Conservation (phyloP, 371 early-diverging fungal species). For the Lichtheimia hyalospora region DNA sequence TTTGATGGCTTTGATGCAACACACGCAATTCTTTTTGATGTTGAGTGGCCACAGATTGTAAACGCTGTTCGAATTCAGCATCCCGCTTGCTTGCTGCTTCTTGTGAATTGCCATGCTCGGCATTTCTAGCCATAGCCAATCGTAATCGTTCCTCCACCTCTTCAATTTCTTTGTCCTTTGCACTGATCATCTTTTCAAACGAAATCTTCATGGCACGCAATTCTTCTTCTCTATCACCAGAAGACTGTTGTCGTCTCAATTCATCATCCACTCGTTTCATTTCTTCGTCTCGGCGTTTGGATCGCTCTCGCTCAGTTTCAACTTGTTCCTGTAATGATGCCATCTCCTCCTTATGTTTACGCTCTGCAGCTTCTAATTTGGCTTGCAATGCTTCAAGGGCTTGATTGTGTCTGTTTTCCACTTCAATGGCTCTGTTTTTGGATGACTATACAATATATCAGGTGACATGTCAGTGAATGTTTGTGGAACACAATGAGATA, state of each 20-base stretch:
- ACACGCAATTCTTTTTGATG: conserved; percentile 47
- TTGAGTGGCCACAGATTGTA: conserved; percentile 36
- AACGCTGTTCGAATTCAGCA: conserved; percentile 10
- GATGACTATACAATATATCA: background rate
- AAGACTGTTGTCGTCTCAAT: conserved; percentile 10
- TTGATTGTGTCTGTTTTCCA: conserved; percentile 1
- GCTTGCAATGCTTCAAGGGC: conserved; percentile 9
- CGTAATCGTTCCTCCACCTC: conserved; percentile 34
- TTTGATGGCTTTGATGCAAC: conserved; percentile 43
- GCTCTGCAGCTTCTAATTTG: background rate
- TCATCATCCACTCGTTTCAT: conserved; percentile 10
- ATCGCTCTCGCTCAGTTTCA: conserved; percentile 8
- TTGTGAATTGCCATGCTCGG: conserved; percentile 8
- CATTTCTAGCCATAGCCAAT: conserved; percentile 18
- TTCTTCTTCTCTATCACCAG: conserved; percentile 22
- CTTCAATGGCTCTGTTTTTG: background rate
- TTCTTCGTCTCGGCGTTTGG: conserved; percentile 13
- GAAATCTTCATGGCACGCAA: conserved; percentile 22
- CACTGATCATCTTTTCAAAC: conserved; percentile 40
- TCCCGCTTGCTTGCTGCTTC: too few species aligned
- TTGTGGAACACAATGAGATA: background rate
- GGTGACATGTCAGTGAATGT: background rate
- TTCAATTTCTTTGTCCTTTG: conserved; percentile 41
- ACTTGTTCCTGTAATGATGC: conserved; percentile 11
- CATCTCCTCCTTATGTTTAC: conserved; percentile 10